A percentile compares a stretch with the other conserved stretches of the same genome.
phyloP scores from a whole-genome alignment of 345 rosid genomes.

The Barbarea vulgaris region DNA sequence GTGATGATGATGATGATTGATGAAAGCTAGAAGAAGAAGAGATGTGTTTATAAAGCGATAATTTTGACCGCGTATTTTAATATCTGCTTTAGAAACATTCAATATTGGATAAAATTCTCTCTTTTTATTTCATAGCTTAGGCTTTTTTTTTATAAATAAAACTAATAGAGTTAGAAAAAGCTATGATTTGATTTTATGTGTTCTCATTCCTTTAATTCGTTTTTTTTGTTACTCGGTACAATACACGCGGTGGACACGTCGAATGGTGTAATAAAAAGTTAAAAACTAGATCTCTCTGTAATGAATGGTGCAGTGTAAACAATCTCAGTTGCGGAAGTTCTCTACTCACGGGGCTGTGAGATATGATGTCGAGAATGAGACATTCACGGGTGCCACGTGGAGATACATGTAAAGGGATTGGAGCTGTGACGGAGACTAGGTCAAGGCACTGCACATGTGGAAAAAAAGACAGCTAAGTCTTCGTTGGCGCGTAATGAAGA shows the following conservation, averaged over 20 bases:
- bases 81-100: conserved; percentile 20
- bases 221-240: conserved; percentile 28
- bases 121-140: neutral
- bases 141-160: neutral
- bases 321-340: neutral
- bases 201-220: conserved; percentile 2
- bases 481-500: conserved; percentile 39
- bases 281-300: neutral
- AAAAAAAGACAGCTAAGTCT: conserved; percentile 33
- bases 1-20: conserved; percentile 38
- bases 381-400: conserved; percentile 23
- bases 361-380: neutral
- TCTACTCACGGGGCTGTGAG: conserved; percentile 18
- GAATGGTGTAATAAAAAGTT: neutral
- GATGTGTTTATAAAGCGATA: conserved; percentile 37
- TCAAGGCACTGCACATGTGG: conserved; percentile 35
- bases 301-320: neutral
- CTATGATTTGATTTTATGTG: neutral
- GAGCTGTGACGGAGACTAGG: conserved; percentile 36
- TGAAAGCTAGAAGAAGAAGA: conserved; percentile 34
- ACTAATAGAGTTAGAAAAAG: neutral
- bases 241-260: conserved; percentile 33
- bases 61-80: conserved; percentile 41
- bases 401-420: neutral
- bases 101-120: neutral